Conservation (phyloP, 1,284 basidiomycete species). For the Leccinum subrobustum region DNA sequence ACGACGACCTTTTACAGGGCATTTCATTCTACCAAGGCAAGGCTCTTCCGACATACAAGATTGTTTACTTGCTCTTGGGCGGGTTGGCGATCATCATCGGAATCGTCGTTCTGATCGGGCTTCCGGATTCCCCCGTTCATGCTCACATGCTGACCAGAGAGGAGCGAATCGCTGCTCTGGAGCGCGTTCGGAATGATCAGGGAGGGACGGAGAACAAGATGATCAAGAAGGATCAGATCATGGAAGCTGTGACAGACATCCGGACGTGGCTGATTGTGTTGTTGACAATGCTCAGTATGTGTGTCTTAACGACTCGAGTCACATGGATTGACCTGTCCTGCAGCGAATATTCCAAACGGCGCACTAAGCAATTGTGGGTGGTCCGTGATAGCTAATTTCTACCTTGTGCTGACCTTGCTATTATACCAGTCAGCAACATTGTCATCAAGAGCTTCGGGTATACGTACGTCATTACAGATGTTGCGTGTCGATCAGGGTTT, state of each 20-base stretch:
- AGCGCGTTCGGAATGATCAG: constrained; percentile 67
- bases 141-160: constrained; percentile 55
- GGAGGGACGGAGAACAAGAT: constrained; percentile 62
- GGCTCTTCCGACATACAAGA: constrained; percentile 53
- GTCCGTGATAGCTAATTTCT: not conserved
- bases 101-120: constrained; percentile 53
- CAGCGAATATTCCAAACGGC: constrained; percentile 66
- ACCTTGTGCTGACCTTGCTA: not conserved
- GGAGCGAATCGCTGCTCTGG: constrained; percentile 62
- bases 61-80: constrained; percentile 62
- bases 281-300: constrained; percentile 52
- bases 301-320: constrained; percentile 16
- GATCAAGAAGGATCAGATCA: constrained; percentile 59
- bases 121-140: constrained; percentile 67
- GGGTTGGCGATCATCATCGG: constrained; percentile 61
- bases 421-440: constrained; percentile 52
- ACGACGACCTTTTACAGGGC: constrained; percentile 36
- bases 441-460: constrained; percentile 68
- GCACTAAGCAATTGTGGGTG: constrained; percentile 59
- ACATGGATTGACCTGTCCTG: constrained; percentile 14
- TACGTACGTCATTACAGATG: constrained; percentile 39
- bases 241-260: constrained; percentile 58
- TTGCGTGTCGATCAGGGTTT: not conserved
- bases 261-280: constrained; percentile 64
- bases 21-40: constrained; percentile 55